Percentiles rank a stretch among this genome's conserved stretches.
These are phyloP conservation scores for Pachyrhizus erosus DNA, from an alignment of 306 rosid species.

Conservation along the genomic window DNA sequence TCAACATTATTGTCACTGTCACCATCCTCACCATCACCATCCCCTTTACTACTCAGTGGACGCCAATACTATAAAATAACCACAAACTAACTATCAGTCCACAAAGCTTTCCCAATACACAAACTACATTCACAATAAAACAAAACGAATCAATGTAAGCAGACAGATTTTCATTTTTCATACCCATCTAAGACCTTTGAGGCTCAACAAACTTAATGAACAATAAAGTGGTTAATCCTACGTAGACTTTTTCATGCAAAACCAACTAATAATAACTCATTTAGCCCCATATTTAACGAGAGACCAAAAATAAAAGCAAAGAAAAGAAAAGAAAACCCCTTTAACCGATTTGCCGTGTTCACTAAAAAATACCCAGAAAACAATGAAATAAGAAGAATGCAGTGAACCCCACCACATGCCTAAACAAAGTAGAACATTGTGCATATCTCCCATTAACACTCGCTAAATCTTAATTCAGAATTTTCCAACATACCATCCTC, in stretches of 20 bases:
- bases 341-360: not conserved
- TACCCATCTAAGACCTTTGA: not conserved
- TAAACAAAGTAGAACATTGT: not conserved
- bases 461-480: not conserved
- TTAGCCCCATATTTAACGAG: not conserved
- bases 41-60: conserved; percentile 56
- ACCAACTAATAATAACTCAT: not conserved
- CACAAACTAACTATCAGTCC: conserved; percentile 39
- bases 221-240: not conserved
- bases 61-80: conserved; percentile 78
- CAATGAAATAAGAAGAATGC: conserved; percentile 9
- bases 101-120: conserved; percentile 6
- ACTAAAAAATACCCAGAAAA: not conserved
- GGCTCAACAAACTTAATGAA: conserved; percentile 1
- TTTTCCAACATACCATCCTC: not conserved
- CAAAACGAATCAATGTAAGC: not conserved
- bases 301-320: not conserved
- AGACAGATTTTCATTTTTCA: not conserved
- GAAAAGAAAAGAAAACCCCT: not conserved
- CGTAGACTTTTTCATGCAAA: not conserved
- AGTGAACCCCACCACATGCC: not conserved
- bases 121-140: conserved; percentile 27
- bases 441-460: not conserved
- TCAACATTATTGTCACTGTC: conserved; percentile 44
- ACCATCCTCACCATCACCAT: conserved; percentile 19